Conservation (phyloP, 2,329 filamentous ascomycete species). For the Colletotrichum sp. region DNA sequence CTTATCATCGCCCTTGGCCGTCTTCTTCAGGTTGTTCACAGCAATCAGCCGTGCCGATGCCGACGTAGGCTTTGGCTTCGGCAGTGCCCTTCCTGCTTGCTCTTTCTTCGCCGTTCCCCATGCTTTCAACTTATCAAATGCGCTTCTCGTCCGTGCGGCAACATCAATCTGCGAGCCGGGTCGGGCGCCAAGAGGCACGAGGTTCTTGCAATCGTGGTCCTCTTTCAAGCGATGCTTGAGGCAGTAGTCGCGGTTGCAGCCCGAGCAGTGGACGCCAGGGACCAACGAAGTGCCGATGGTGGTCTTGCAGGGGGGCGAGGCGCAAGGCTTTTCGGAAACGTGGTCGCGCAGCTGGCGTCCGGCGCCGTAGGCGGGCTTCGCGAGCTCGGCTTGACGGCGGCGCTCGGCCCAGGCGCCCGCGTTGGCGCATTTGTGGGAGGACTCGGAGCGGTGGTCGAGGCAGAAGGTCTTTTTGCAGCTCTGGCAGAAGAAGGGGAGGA, state of each 20-base stretch:
- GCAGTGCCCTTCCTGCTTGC: constrained; percentile 61
- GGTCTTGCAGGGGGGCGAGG: constrained; percentile 70
- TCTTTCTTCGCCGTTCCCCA: constrained; percentile 82
- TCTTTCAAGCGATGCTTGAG: constrained; percentile 77
- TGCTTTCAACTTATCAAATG: constrained; percentile 76
- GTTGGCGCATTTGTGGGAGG: constrained; percentile 72
- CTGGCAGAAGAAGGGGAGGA: constrained; percentile 93
- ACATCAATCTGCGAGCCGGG: constrained; percentile 47
- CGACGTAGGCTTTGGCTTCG: constrained; percentile 67
- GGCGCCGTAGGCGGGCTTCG: constrained; percentile 58
- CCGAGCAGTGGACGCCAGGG: constrained; percentile 73
- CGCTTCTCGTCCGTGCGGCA: constrained; percentile 72
- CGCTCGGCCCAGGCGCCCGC: constrained; percentile 68
- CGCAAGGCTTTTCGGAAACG: constrained; percentile 71
- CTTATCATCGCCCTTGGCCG: constrained; percentile 88
- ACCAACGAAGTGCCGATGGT: constrained; percentile 71
- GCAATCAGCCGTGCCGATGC: constrained; percentile 71
- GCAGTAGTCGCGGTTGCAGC: constrained; percentile 78
- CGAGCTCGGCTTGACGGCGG: constrained; percentile 58
- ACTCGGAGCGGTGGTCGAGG: constrained; percentile 90
- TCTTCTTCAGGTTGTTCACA: constrained; percentile 81
- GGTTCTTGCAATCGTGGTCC: constrained; percentile 84
- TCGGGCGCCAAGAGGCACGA: constrained; percentile 63
- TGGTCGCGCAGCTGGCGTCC: constrained; percentile 59
- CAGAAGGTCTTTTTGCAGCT: constrained; percentile 87